Conservation (phyloP, 2,329 filamentous ascomycete species). For the Cladorrhinum sp. region DNA sequence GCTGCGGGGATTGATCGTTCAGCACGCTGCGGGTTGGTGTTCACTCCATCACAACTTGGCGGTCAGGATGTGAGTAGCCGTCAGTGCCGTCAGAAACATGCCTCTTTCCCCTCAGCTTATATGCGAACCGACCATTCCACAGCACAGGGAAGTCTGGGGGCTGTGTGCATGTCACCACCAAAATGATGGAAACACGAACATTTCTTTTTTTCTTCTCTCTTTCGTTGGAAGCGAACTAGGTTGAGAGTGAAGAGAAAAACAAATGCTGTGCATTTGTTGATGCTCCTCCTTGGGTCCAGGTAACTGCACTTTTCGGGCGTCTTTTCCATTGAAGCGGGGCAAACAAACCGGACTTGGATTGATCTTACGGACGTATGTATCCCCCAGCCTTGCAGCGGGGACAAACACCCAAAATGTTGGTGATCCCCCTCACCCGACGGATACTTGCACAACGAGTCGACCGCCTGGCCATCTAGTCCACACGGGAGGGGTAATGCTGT, state of each 20-base stretch:
- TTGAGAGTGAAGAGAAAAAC: background rate
- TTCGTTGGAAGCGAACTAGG: background rate
- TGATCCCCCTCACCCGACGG: background rate
- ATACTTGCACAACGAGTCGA: background rate
- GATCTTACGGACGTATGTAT: background rate
- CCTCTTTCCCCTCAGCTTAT: conserved; percentile 6
- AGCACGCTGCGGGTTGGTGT: conserved; percentile 11
- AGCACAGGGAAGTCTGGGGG: background rate
- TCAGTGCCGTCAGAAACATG: conserved; percentile 1
- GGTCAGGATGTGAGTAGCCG: conserved; percentile 22
- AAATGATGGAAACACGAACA: background rate
- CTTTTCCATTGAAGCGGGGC: background rate
- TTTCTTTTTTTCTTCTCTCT: background rate
- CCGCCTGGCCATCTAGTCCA: background rate
- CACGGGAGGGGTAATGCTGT: background rate
- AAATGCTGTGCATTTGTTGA: background rate
- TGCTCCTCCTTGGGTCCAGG: background rate
- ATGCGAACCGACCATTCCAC: background rate
- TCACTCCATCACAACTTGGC: conserved; percentile 20
- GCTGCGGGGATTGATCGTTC: conserved; percentile 1
- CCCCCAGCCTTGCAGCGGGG: background rate
- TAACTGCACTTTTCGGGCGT: background rate
- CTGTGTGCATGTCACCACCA: background rate
- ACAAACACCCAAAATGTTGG: background rate
- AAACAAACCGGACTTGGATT: background rate